Conservation (phyloP, 2,329 filamentous ascomycete genomes). For the Trichoderma sp. region DNA sequence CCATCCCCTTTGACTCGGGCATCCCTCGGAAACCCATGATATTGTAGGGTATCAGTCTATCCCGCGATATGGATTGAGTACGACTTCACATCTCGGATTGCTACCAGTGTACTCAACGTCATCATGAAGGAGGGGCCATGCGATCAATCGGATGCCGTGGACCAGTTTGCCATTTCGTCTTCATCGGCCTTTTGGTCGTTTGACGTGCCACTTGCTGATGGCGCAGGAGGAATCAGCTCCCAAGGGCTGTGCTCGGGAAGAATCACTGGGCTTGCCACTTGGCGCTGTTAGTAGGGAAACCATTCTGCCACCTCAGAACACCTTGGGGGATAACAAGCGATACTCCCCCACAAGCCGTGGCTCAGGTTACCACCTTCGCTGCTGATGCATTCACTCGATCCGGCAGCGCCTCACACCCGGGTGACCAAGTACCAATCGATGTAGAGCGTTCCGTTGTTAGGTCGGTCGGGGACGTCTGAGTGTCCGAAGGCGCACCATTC, state of each 20-base stretch:
- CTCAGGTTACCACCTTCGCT: too few relatives aligned
- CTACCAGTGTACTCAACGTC: not conserved
- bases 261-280: slow-evolving; percentile 1
- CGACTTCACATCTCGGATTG: not conserved
- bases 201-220: not conserved
- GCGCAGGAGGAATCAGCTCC: not conserved
- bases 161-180: slow-evolving; percentile 14
- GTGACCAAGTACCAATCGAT: too few relatives aligned
- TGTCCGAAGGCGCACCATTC: too few relatives aligned
- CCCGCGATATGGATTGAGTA: not conserved
- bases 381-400: too few relatives aligned
- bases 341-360: too few relatives aligned
- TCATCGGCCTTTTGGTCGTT: not conserved
- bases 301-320: slow-evolving; percentile 1
- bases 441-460: too few relatives aligned
- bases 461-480: too few relatives aligned
- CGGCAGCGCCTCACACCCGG: too few relatives aligned
- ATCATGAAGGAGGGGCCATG: not conserved
- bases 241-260: not conserved
- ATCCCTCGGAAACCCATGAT: not conserved
- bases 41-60: not conserved
- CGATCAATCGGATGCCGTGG: slow-evolving; percentile 4
- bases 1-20: not conserved
- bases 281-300: slow-evolving; percentile 7
- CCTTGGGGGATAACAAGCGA: not conserved